These are phyloP conservation scores for Isabelozyma gotoi DNA, from an alignment of 805 yeast species.

Conservation along the genomic window DNA sequence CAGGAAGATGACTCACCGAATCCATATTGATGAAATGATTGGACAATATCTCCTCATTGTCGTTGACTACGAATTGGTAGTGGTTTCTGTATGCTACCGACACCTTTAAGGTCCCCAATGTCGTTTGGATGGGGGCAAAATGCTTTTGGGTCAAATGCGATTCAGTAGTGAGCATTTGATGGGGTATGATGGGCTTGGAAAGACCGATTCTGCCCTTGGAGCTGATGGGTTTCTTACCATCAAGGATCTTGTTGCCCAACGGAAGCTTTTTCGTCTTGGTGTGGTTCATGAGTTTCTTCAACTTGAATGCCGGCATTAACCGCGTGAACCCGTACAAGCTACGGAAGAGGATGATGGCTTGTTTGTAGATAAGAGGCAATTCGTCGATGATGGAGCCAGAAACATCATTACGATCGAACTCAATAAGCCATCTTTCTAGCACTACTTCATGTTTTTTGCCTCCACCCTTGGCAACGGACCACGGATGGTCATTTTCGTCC, in stretches of 20 bases:
- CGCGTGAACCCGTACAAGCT: slow-evolving; percentile 65
- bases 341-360: slow-evolving; percentile 71
- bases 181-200: slow-evolving; percentile 61
- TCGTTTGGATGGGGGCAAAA: slow-evolving; percentile 71
- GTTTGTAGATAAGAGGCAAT: slow-evolving; percentile 68
- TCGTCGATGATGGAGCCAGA: slow-evolving; percentile 45
- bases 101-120: slow-evolving; percentile 68
- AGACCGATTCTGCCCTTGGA: slow-evolving; percentile 86
- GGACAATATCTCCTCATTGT: slow-evolving; percentile 63
- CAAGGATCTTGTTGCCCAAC: slow-evolving; percentile 62
- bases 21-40: slow-evolving; percentile 56
- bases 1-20: slow-evolving; percentile 7
- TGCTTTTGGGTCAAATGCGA: slow-evolving; percentile 61
- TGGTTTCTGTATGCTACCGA: slow-evolving; percentile 80
- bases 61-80: slow-evolving; percentile 63
- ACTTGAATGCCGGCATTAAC: slow-evolving; percentile 69
- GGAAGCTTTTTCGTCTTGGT: slow-evolving; percentile 25
- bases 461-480: slow-evolving; percentile 58
- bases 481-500: slow-evolving; percentile 53
- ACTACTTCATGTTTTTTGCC: slow-evolving; percentile 80
- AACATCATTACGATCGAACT: slow-evolving; percentile 57
- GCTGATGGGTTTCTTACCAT: slow-evolving; percentile 75
- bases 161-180: slow-evolving; percentile 30
- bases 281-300: slow-evolving; percentile 37
- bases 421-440: slow-evolving; percentile 89